Conservation (phyloP, 1,284 basidiomycete species). For the Mycosarcoma maydis region DNA sequence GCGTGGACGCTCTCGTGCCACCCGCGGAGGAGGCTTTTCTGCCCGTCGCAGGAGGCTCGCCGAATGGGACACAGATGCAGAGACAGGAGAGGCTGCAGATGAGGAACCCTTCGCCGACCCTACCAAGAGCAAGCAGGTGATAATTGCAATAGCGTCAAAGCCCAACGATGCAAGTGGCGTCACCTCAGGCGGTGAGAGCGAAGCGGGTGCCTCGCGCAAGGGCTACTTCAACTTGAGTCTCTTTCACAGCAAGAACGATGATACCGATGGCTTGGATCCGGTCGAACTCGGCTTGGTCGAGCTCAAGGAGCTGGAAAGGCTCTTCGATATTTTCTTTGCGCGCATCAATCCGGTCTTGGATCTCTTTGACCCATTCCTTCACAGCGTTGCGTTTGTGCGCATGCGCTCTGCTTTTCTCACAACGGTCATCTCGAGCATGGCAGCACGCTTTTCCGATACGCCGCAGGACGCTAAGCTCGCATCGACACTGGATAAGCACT, state of each 20-base stretch:
- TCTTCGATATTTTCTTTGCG: constrained; percentile 61
- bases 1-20: constrained; percentile 36
- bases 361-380: constrained; percentile 58
- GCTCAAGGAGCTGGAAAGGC: constrained; percentile 50
- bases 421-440: constrained; percentile 54
- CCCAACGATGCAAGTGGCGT: constrained; percentile 29
- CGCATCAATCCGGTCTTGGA: constrained; percentile 57
- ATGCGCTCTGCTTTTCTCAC: constrained; percentile 56
- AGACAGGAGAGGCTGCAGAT: constrained; percentile 33
- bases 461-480: constrained; percentile 53
- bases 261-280: constrained; percentile 48
- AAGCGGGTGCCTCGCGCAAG: constrained; percentile 54
- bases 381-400: constrained; percentile 54
- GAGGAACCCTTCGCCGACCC: constrained; percentile 19
- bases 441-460: constrained; percentile 53
- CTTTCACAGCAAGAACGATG: constrained; percentile 58
- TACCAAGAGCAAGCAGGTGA: constrained; percentile 44
- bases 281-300: constrained; percentile 49
- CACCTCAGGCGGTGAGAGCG: constrained; percentile 38
- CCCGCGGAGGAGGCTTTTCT: constrained; percentile 35
- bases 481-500: constrained; percentile 47
- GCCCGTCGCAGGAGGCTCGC: constrained; percentile 23
- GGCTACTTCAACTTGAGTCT: constrained; percentile 58
- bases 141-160: constrained; percentile 18
- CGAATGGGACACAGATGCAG: constrained; percentile 49